Base-by-base conservation (phyloP, 768 basidiomycete species). In the Leccinum uliginosum region DNA sequence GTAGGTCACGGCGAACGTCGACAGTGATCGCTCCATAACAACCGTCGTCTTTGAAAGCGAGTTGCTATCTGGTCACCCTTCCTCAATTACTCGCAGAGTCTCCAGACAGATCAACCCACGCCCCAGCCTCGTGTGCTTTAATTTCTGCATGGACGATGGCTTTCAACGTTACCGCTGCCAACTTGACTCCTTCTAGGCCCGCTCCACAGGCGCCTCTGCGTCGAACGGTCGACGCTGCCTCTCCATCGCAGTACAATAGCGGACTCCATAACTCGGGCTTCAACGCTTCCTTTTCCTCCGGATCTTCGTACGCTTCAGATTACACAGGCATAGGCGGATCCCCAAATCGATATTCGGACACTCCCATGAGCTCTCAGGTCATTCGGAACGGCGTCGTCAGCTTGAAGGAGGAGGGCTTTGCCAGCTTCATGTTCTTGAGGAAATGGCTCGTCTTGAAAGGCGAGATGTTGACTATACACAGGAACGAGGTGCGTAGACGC, bases 391-490 rank as follows among this genome's bases (percentile, higher is more conserved):
- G 90, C n/a, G 75, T 75, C 44, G 93, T 91, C 46, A 87, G 81
- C 70, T 78, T 96, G 65, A 98, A 98, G 78, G 96, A 99, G 71
- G 95, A 97, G 50, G 91, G 93, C 1, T 85, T 98, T 60, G 85
- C 89, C 3, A 90, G 89, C 60, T 94, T 91, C 81, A 80, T 97
- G 50, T 98, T 95, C 86, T 84, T 88, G 70, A 83, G 89, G 67
- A 90, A 92, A 71, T 98, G 89, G 88, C 75, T 98, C 55, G 80
- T 96, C 5, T 78, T 99, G 59, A 89, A 84, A 65, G 92, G 93
- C 50, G 80, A 85, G 63, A 78, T 85, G 9, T 72, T 99, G 48
- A 79, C 82, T 19, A 83, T 98, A 56, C 91, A 93, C 69, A 98
- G 94, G 78, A 91, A 83, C 64, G 96, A 98, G 82, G 95, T 94